phyloP scores from a whole-genome alignment of 2,329 filamentous ascomycete genomes.

The Cercospora citrullina region DNA sequence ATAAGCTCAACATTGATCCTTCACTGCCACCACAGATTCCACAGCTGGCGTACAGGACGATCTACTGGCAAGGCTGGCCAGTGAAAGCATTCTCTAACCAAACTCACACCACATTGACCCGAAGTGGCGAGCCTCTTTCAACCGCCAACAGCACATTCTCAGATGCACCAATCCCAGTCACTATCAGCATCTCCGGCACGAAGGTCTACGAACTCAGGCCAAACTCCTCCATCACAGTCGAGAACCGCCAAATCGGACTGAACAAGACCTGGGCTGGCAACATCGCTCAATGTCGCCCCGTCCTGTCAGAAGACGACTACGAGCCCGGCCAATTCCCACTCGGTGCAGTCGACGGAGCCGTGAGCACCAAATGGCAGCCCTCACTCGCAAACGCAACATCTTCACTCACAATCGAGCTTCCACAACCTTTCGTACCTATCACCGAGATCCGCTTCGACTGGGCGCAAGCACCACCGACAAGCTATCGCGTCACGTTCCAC shows the following conservation, averaged over 20 bases:
- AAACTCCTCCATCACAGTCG: conserved; percentile 53
- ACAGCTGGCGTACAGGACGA: conserved; percentile 60
- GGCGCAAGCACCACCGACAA: conserved; percentile 57
- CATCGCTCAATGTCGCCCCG: conserved; percentile 62
- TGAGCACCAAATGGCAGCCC: conserved; percentile 68
- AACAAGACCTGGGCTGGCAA: conserved; percentile 59
- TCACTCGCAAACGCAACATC: conserved; percentile 50
- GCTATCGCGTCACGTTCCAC: conserved; percentile 57
- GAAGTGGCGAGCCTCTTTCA: conserved; percentile 50
- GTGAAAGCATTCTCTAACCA: conserved; percentile 62
- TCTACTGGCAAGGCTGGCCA: conserved; percentile 67
- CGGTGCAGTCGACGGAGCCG: conserved; percentile 65
- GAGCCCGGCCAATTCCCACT: conserved; percentile 69
- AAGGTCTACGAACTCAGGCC: conserved; percentile 41
- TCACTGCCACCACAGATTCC: conserved; percentile 66
- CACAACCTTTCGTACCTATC: conserved; percentile 43
- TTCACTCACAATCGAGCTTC: conserved; percentile 58
- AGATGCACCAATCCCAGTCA: conserved; percentile 58
- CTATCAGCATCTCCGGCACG: conserved; percentile 46
- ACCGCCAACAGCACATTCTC: conserved; percentile 58
- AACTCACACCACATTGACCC: conserved; percentile 64
- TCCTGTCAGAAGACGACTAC: conserved; percentile 47
- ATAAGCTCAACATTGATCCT: conserved; percentile 63
- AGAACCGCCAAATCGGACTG: conserved; percentile 59
- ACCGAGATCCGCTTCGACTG: conserved; percentile 60